Conservation (phyloP, 352 stramenopile genomes). For the Pythium periplocum region DNA sequence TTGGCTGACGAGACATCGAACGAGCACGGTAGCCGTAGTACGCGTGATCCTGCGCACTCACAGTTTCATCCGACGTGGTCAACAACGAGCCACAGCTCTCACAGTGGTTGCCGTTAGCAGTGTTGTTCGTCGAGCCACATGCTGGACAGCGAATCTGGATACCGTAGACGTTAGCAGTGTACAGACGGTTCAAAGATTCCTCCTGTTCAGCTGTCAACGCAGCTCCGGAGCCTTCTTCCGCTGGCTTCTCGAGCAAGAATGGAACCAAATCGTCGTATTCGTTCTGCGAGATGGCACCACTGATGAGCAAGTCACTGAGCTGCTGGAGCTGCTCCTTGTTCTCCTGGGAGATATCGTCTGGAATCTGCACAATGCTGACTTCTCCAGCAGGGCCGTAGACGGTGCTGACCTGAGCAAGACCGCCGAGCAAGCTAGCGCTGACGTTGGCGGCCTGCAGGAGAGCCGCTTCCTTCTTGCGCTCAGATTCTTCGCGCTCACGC, state of each 20-base stretch:
- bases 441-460: slow-evolving; percentile 68
- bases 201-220: slow-evolving; percentile 74
- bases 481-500: slow-evolving; percentile 47
- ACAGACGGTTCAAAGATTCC: slow-evolving; percentile 75
- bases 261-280: slow-evolving; percentile 87
- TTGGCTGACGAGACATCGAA: slow-evolving; percentile 54
- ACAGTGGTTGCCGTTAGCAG: slow-evolving; percentile 84
- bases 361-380: slow-evolving; percentile 81
- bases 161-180: slow-evolving; percentile 70
- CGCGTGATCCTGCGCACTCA: slow-evolving; percentile 27
- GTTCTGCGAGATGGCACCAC: slow-evolving; percentile 71
- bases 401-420: slow-evolving; percentile 76
- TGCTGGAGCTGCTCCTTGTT: slow-evolving; percentile 84
- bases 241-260: slow-evolving; percentile 76
- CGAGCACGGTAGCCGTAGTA: slow-evolving; percentile 65
- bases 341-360: slow-evolving; percentile 76
- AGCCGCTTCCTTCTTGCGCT: slow-evolving; percentile 55
- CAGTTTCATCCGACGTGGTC: slow-evolving; percentile 66
- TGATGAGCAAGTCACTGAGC: slow-evolving; percentile 80
- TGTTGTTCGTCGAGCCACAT: slow-evolving; percentile 85
- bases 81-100: slow-evolving; percentile 81
- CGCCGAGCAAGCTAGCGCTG: slow-evolving; percentile 66
- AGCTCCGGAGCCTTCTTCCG: slow-evolving; percentile 49
- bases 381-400: slow-evolving; percentile 57
- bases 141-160: slow-evolving; percentile 85